Evolutionary conservation across 2,329 filamentous ascomycete species (phyloP).

Genomic region (Hortaea werneckii): DNA sequence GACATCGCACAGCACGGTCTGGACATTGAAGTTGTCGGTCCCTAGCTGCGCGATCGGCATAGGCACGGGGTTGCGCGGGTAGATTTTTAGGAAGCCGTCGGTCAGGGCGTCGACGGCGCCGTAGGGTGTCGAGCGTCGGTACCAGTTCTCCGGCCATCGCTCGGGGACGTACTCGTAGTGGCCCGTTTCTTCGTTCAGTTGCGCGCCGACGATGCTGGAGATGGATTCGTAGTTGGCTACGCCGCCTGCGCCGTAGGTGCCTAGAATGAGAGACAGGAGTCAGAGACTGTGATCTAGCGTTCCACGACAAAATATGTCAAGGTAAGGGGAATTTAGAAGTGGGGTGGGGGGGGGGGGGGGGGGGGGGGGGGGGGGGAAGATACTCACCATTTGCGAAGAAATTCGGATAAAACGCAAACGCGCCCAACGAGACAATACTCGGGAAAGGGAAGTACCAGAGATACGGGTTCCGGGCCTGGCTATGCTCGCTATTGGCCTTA

Average conservation of each 20-base stretch:
- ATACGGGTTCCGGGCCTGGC: conserved; percentile 16
- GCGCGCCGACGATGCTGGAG: conserved; percentile 19
- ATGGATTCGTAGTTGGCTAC: conserved; percentile 26
- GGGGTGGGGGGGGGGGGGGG: too few species aligned
- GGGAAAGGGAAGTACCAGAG: conserved; percentile 23
- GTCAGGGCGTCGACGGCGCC: conserved; percentile 22
- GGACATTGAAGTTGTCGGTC: conserved; percentile 22
- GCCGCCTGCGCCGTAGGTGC: conserved; percentile 26
- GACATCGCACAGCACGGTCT: conserved; percentile 25
- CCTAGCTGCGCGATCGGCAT: conserved; percentile 22
- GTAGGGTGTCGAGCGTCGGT: conserved; percentile 19
- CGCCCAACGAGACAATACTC: conserved; percentile 19
- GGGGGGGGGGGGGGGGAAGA: too few species aligned
- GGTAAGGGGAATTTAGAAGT: conserved; percentile 26
- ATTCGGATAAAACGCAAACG: conserved; percentile 22
- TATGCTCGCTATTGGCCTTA: conserved; percentile 10
- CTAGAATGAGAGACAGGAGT: too few species aligned
- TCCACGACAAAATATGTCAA: too few species aligned
- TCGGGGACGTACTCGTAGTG: conserved; percentile 22
- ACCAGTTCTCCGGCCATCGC: conserved; percentile 21
- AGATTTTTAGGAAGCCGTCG: conserved; percentile 25
- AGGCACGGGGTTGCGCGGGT: conserved; percentile 24
- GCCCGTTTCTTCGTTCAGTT: conserved; percentile 15
- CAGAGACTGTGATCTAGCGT: too few species aligned
- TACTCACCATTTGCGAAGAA: conserved; percentile 18